Evolutionary conservation across 257 asterid species (phyloP).

Genomic region (Ballota nigra): DNA sequence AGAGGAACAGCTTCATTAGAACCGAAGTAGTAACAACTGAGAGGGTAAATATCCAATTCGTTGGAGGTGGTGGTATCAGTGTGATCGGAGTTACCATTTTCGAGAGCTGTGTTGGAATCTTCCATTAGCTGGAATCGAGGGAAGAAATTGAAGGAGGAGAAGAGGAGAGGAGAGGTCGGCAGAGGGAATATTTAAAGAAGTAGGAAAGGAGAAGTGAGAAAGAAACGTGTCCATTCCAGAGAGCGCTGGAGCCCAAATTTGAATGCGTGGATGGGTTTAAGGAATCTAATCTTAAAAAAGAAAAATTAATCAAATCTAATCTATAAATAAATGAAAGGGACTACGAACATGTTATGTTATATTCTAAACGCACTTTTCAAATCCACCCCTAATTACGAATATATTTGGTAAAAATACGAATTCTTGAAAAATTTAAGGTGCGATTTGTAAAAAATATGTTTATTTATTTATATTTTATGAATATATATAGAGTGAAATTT

Average conservation of each 20-base stretch:
- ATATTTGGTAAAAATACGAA: too few relatives aligned
- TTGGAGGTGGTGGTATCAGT: neutral
- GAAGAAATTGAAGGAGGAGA: neutral
- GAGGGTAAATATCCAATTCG: constrained; percentile 70
- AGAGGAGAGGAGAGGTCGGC: neutral
- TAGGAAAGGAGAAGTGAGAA: neutral
- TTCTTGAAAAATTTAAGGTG: too few relatives aligned
- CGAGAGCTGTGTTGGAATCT: constrained; percentile 3
- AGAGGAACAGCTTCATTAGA: constrained; percentile 44
- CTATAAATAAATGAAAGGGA: too few relatives aligned
- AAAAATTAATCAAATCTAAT: neutral
- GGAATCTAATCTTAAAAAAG: neutral
- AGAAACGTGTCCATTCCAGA: constrained; percentile 24
- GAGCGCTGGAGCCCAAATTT: constrained; percentile 17
- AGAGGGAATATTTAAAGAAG: neutral
- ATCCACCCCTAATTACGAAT: too few relatives aligned
- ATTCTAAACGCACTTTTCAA: too few relatives aligned
- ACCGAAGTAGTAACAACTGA: constrained; percentile 79
- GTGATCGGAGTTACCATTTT: constrained; percentile 26
- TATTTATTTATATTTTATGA: too few relatives aligned
- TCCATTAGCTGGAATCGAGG: constrained; percentile 28
- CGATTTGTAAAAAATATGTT: too few relatives aligned
- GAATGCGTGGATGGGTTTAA: neutral
- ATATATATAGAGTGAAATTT: too few relatives aligned
- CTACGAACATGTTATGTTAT: too few relatives aligned